phyloP scores from a whole-genome alignment of 768 basidiomycete genomes.

The Pulveroboletus frians region DNA sequence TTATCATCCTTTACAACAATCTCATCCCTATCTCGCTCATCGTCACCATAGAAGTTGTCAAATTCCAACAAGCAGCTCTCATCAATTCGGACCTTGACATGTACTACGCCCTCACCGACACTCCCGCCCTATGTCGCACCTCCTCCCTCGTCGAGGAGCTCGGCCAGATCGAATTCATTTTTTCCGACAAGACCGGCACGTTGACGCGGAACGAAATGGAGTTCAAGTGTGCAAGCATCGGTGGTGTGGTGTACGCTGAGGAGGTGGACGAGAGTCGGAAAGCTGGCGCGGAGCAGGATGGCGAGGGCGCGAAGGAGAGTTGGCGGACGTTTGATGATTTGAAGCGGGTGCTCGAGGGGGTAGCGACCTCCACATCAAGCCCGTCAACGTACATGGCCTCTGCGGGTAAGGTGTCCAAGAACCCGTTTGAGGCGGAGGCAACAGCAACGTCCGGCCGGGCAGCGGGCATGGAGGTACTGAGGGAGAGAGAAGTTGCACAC shows the following conservation, averaged over 20 bases:
- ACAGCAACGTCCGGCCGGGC: neutral
- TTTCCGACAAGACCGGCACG: slow-evolving; percentile 93
- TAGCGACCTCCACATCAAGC: neutral
- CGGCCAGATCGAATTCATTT: slow-evolving; percentile 95
- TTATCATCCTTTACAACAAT: slow-evolving; percentile 98
- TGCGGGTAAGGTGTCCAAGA: slow-evolving; percentile 26
- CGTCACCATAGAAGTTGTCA: slow-evolving; percentile 99
- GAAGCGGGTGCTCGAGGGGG: slow-evolving; percentile 46
- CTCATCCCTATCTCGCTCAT: slow-evolving; percentile 98
- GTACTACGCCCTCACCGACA: slow-evolving; percentile 94
- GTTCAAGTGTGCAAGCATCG: slow-evolving; percentile 85
- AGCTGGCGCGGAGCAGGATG: slow-evolving; percentile 45
- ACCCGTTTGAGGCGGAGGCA: slow-evolving; percentile 52
- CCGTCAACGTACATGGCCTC: neutral
- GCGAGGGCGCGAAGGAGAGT: slow-evolving; percentile 41
- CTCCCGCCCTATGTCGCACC: slow-evolving; percentile 95
- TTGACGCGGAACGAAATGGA: slow-evolving; percentile 99
- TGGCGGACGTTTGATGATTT: slow-evolving; percentile 83
- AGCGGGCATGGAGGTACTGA: neutral
- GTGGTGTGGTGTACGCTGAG: slow-evolving; percentile 85
- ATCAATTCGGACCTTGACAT: slow-evolving; percentile 99
- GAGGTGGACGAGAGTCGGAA: slow-evolving; percentile 82
- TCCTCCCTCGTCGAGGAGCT: slow-evolving; percentile 97
- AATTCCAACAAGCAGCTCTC: slow-evolving; percentile 93
- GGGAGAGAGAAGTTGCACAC: slow-evolving; percentile 49